Evolutionary conservation across 768 basidiomycete genomes (phyloP).

Genomic region (Coprinopsis strossmayeri): DNA sequence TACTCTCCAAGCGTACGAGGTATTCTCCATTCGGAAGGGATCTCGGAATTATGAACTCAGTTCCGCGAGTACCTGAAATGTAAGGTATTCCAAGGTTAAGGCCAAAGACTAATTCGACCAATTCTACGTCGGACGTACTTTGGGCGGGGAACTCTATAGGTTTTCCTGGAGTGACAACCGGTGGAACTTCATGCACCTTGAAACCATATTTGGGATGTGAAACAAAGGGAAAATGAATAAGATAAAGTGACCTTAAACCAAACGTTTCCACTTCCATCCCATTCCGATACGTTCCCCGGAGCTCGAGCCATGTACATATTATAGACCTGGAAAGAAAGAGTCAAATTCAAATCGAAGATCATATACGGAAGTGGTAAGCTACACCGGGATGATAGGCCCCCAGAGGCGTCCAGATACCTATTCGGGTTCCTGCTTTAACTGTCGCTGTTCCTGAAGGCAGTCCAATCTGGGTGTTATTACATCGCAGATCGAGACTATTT

Average conservation of each 20-base stretch:
- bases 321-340: constrained; percentile 18
- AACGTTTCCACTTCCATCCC: constrained; percentile 34
- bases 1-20: constrained; percentile 31
- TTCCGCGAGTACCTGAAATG: background rate
- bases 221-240: background rate
- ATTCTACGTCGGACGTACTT: constrained; percentile 14
- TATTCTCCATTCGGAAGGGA: constrained; percentile 31
- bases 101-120: background rate
- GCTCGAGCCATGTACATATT: constrained; percentile 43
- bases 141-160: constrained; percentile 32
- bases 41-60: constrained; percentile 30
- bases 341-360: background rate
- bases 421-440: background rate
- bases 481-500: background rate
- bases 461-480: background rate
- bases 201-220: background rate
- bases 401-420: background rate
- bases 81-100: background rate
- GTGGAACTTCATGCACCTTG: constrained; percentile 26
- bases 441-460: background rate
- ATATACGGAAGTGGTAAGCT: no score
- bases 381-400: background rate
- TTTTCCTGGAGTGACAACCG: constrained; percentile 31
- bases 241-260: constrained; percentile 34
- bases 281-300: constrained; percentile 30